phyloP scores from a whole-genome alignment of 208 protist genomes.

The Trypanosoma cruzi region DNA sequence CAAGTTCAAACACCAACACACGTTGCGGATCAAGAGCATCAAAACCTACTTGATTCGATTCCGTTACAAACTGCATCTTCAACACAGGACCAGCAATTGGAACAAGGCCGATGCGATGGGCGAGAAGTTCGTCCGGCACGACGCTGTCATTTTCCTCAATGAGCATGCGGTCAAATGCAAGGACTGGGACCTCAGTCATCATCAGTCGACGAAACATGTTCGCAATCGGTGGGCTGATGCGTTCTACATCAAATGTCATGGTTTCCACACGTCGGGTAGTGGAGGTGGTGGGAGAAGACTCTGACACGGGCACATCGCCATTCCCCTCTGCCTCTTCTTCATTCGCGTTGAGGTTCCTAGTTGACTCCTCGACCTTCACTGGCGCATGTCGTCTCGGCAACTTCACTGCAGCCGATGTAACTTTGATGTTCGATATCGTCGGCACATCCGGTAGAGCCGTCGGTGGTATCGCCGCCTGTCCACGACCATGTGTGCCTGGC shows the following conservation, averaged over 20 bases:
- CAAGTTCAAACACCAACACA: conserved; percentile 85
- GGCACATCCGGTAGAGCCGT: conserved; percentile 68
- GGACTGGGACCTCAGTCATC: conserved; percentile 97
- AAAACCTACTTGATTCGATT: conserved; percentile 52
- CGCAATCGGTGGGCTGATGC: conserved; percentile 91
- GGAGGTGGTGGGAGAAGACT: background rate
- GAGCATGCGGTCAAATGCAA: conserved; percentile 98
- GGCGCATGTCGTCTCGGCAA: conserved; percentile 27
- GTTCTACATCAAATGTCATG: conserved; percentile 83
- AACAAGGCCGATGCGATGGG: conserved; percentile 97
- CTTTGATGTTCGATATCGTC: conserved; percentile 70
- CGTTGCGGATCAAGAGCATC: conserved; percentile 67
- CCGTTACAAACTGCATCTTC: conserved; percentile 87
- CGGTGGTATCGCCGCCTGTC: conserved; percentile 31
- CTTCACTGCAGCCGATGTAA: conserved; percentile 60
- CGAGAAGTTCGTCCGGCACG: conserved; percentile 97
- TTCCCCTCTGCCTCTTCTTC: conserved; percentile 26
- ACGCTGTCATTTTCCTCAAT: conserved; percentile 98
- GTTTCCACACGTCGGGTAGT: conserved; percentile 76
- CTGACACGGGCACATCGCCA: background rate
- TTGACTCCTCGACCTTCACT: background rate
- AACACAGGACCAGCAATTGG: conserved; percentile 97
- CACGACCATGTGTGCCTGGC: conserved; percentile 68
- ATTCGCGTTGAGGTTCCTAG: conserved; percentile 1
- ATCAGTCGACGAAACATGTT: conserved; percentile 98